Evolutionary conservation across 208 protist species (phyloP), one percentile per base, ranked within the genome.

Genomic region (Sergeia podlipaevii): DNA sequence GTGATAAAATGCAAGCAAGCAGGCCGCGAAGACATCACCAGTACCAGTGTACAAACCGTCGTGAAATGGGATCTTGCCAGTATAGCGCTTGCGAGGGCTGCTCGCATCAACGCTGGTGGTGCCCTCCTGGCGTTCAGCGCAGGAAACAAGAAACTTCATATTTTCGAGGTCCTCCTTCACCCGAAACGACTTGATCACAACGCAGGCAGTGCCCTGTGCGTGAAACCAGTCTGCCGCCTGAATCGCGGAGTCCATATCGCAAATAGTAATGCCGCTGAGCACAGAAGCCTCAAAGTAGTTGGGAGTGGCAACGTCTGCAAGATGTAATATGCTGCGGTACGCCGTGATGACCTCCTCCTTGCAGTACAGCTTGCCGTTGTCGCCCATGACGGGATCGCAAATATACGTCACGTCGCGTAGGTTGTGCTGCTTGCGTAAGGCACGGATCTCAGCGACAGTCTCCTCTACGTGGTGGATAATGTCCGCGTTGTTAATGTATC

Each of bases 381-480:
- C 97, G 28, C 97, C 97, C 50, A 98, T 77, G 2, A 98, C 97
- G 0, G 97, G 96, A 57, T 98, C 97, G 74, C 97, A 98, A 27
- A 97, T 67, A 57, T 82, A 97, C 13, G 59, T 69, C 0, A 82
- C 46, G 24, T 66, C 60, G 13, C 69, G 61, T 36, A 42, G 28
- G 4, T 39, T 51, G 33, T 77, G 64, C 32, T 66, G 72, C 37
- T 55, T 41, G 23, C 85, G 60, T 43, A 80, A 44, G 17, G 62
- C 37, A 13, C 86, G 78, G 11, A 98, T 60, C 67, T 86, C 69
- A 0, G 53, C 24, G 11, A 97, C 46, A 10, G 87, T 83, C 2
- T 59, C 47, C 15, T 71, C 49, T 8, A 98, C 50, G 24, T 74
- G 57, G 6, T 48, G 34, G 13, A 98, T 60, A 37, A 97, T 80